These are phyloP conservation scores for Syzygium jambos DNA, from an alignment of 345 rosid species.

Conservation along the genomic window DNA sequence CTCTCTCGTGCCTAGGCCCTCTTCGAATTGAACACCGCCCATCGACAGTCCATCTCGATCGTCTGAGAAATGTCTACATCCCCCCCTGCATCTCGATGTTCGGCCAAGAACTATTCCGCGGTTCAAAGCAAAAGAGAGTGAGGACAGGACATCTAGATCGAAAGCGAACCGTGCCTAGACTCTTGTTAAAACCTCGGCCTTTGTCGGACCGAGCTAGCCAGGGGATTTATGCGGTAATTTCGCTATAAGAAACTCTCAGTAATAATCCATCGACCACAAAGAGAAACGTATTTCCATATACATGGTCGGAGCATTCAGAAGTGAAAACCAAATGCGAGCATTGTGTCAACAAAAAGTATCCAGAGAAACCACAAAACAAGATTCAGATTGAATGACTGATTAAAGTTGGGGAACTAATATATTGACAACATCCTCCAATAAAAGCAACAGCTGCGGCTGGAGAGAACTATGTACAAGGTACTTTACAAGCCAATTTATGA, in stretches of 20 bases:
- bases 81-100: not conserved
- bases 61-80: not conserved
- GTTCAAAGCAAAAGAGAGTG: not conserved
- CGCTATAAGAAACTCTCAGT: not conserved
- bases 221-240: not conserved
- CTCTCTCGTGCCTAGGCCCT: not conserved
- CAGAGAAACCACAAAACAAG: not conserved
- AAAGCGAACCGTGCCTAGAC: not conserved
- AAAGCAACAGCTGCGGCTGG: not conserved
- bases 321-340: not conserved
- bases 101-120: not conserved
- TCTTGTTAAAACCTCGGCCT: not conserved
- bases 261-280: not conserved
- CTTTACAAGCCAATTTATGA: not conserved
- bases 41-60: not conserved
- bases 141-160: not conserved
- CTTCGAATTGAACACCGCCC: not conserved
- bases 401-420: not conserved
- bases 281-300: not conserved
- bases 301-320: not conserved
- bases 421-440: not conserved
- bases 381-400: not conserved
- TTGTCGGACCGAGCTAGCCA: not conserved
- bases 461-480: constrained; percentile 13
- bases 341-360: not conserved